Evolutionary conservation across 257 asterid species (phyloP).

Genomic region (Gynochthodes officinalis): DNA sequence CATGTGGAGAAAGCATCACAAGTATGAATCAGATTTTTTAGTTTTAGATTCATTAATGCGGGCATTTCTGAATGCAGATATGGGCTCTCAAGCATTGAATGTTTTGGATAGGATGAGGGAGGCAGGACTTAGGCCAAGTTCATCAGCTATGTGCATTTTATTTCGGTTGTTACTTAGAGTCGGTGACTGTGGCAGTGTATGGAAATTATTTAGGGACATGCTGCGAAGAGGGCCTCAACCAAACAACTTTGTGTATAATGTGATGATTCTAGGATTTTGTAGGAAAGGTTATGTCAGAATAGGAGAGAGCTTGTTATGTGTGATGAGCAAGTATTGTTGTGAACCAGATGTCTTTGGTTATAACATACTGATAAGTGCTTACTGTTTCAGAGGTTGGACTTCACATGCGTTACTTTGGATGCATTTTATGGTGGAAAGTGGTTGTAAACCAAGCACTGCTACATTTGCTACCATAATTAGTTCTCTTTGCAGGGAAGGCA

Average conservation of each 20-base stretch:
- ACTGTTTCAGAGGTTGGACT: conserved; percentile 71
- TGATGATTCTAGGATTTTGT: conserved; percentile 80
- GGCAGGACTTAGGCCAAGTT: conserved; percentile 58
- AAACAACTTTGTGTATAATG: conserved; percentile 46
- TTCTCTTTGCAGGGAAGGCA: conserved; percentile 85
- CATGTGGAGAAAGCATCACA: conserved; percentile 49
- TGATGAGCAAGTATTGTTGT: conserved; percentile 70
- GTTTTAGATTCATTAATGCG: conserved; percentile 82
- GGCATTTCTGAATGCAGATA: conserved; percentile 63
- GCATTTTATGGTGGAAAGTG: conserved; percentile 61
- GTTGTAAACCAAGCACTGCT: conserved; percentile 57
- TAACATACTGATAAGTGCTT: conserved; percentile 78
- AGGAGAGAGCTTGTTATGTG: conserved; percentile 69
- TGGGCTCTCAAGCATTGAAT: conserved; percentile 58
- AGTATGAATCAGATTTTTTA: conserved; percentile 40
- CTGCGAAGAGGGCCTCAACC: conserved; percentile 67
- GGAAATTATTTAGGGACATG: conserved; percentile 76
- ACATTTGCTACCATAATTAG: conserved; percentile 61
- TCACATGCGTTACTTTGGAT: conserved; percentile 54
- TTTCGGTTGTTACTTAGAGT: conserved; percentile 55
- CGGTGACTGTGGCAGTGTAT: conserved; percentile 72
- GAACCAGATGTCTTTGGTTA: conserved; percentile 62
- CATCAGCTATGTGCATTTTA: conserved; percentile 61
- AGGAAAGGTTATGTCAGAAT: conserved; percentile 48
- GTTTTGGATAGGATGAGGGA: conserved; percentile 63